Evolutionary conservation across 2,329 filamentous ascomycete species (phyloP), one percentile per base, ranked within the genome.

Genomic region (Colletotrichum endophyticum): DNA sequence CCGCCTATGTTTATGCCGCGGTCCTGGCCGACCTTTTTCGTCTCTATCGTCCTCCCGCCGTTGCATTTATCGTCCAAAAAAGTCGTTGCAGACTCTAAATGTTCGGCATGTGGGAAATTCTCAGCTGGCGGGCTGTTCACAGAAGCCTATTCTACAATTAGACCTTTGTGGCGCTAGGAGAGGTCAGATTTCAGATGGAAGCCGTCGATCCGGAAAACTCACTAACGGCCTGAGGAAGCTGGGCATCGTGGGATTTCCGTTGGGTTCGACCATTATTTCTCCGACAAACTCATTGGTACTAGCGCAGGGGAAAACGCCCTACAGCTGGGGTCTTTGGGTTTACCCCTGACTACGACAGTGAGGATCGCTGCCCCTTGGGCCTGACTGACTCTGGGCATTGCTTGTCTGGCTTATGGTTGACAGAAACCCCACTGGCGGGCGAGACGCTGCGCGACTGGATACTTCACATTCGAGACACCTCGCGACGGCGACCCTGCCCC

Each of bases 391-490:
- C 25, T 57, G 19, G 49, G 22, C 30, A 11, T 32, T 62, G 56
- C 63, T 22, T 27, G 12, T 39, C 56, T 27, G 25, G 6, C 4
- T 56, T 36, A 22, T 6, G 11, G 25, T 49, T 63, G 59, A 71
- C 59, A 64, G 68, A 70, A 44, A 36, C 56, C 66, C 72, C 59
- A 30, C 66, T 12, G 36, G n/a, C 12, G 5, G 44, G 8, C 36
- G 34, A 36, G 63, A 59, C 39, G n/a, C 27, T 30, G 49, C 16
- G 63, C 56, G 32, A 57, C 30, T 36, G 63, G 32, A 36, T 25
- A 73, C 64, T 34, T 67, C 63, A 67, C 30, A 59, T 36, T 76
- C 57, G 70, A 73, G 73, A 76, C 70, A 27, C 44, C 44, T 19
- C 44, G 49, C 34, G 39, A 59, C 19, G 6, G 56, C 62, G 15